Conservation (phyloP, 257 asterid species). For the Solanum chmielewskii region DNA sequence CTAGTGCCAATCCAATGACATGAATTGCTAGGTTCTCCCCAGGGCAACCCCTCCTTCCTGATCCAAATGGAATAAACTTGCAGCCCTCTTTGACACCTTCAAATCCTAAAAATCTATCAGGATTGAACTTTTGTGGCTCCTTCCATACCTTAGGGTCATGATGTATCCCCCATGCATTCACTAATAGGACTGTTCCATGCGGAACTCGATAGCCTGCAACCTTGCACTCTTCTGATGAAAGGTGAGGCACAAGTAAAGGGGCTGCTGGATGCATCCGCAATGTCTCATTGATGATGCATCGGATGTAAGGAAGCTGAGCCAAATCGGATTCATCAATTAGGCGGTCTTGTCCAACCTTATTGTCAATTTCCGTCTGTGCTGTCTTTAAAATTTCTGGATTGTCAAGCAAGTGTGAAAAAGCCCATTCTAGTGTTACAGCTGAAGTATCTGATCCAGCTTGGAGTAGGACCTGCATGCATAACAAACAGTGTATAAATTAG, state of each 20-base stretch:
- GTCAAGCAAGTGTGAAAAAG: slow-evolving; percentile 9
- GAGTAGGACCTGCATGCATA: slow-evolving; percentile 12
- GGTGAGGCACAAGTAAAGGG: slow-evolving; percentile 56
- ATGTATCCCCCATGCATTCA: slow-evolving; percentile 63
- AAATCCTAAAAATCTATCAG: slow-evolving; percentile 34
- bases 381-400: slow-evolving; percentile 10
- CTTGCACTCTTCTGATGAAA: slow-evolving; percentile 40
- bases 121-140: slow-evolving; percentile 37
- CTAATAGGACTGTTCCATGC: slow-evolving; percentile 32
- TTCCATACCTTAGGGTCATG: slow-evolving; percentile 47
- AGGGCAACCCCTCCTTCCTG: slow-evolving; percentile 65
- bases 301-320: slow-evolving; percentile 35
- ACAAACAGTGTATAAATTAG: neutral
- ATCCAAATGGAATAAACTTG: slow-evolving; percentile 40
- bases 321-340: slow-evolving; percentile 15
- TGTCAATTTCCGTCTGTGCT: slow-evolving; percentile 21
- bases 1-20: slow-evolving; percentile 39
- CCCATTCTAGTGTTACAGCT: slow-evolving; percentile 23
- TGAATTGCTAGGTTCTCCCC: slow-evolving; percentile 52
- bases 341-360: slow-evolving; percentile 5
- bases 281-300: slow-evolving; percentile 44
- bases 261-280: slow-evolving; percentile 44
- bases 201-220: slow-evolving; percentile 49
- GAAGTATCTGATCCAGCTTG: slow-evolving; percentile 34
- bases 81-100: slow-evolving; percentile 19